phyloP scores from a whole-genome alignment of 2,329 filamentous ascomycete species.

The Bipolaris bicolor region DNA sequence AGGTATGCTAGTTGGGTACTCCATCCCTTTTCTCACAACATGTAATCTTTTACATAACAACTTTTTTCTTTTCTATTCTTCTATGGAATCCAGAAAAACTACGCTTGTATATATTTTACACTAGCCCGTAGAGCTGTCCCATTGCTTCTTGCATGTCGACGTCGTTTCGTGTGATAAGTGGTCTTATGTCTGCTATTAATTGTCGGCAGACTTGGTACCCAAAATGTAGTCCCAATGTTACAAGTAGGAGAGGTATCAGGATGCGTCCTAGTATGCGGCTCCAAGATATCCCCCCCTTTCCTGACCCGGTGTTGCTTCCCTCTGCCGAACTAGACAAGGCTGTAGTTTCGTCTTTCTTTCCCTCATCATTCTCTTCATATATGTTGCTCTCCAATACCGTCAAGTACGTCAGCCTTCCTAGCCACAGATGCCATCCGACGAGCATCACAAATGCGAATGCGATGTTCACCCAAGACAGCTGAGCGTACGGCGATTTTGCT shows the following conservation, averaged over 20 bases:
- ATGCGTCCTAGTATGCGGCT: slow-evolving; percentile 16
- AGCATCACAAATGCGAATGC: slow-evolving; percentile 12
- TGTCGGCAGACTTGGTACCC: not conserved
- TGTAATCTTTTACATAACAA: too few species aligned
- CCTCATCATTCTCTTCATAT: not conserved
- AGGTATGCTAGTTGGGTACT: too few species aligned
- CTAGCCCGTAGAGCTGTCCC: slow-evolving; percentile 10
- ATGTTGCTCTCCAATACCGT: slow-evolving; percentile 11
- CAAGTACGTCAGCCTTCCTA: slow-evolving; percentile 20
- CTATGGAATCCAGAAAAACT: too few species aligned
- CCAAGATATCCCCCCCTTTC: slow-evolving; percentile 10
- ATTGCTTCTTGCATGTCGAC: slow-evolving; percentile 16
- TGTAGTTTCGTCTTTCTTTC: not conserved
- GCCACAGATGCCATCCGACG: slow-evolving; percentile 23
- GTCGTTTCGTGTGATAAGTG: slow-evolving; percentile 5
- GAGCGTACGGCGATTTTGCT: slow-evolving; percentile 22
- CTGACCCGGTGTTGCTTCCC: not conserved
- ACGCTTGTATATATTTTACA: not conserved
- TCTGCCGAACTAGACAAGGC: not conserved
- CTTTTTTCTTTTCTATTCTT: too few species aligned
- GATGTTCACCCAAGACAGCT: slow-evolving; percentile 1
- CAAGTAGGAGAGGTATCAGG: slow-evolving; percentile 15
- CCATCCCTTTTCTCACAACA: too few species aligned
- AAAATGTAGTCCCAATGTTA: slow-evolving; percentile 15
- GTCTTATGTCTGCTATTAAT: not conserved